These are phyloP conservation scores for Sideroxylon spinosum DNA, from an alignment of 179 eudicot genomes.

Conservation along the genomic window DNA sequence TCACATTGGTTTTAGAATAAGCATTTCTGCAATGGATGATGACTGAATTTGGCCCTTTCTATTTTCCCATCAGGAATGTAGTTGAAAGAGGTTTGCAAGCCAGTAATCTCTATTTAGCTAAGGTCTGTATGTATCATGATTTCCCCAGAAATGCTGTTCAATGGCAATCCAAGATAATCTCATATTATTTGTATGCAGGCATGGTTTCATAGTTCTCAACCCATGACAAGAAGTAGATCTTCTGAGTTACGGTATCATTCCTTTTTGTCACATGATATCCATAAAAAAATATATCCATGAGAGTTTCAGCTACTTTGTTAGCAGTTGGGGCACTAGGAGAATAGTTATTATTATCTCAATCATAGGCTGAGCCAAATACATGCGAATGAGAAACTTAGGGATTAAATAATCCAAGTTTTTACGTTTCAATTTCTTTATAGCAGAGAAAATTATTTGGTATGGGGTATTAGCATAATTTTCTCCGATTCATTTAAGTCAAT, in stretches of 20 bases:
- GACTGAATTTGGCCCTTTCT: slow-evolving; percentile 5
- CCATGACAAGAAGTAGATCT: slow-evolving; percentile 62
- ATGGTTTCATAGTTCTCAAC: slow-evolving; percentile 58
- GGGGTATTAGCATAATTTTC: neutral
- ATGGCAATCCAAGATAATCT: slow-evolving; percentile 9
- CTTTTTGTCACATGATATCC: neutral
- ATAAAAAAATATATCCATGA: neutral
- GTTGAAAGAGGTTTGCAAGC: slow-evolving; percentile 40
- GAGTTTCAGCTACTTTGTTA: neutral
- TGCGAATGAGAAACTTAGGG: neutral
- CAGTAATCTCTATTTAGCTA: slow-evolving; percentile 43
- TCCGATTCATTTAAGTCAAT: slow-evolving; percentile 4
- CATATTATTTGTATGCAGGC: slow-evolving; percentile 29
- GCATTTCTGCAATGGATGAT: slow-evolving; percentile 5
- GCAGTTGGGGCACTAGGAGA: neutral
- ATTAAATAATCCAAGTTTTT: neutral
- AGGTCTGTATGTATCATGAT: slow-evolving; percentile 28
- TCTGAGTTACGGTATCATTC: slow-evolving; percentile 45
- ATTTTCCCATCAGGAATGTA: slow-evolving; percentile 27
- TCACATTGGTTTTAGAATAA: neutral
- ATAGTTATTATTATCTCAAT: neutral
- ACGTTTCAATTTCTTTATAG: neutral
- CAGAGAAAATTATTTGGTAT: neutral
- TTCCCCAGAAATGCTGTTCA: neutral
- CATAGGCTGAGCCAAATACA: neutral